A percentile compares a stretch with the other conserved stretches of the same genome.
Evolutionary conservation across 108 stramenopile species (phyloP).

Genomic region (Mediolabrus comicus): DNA sequence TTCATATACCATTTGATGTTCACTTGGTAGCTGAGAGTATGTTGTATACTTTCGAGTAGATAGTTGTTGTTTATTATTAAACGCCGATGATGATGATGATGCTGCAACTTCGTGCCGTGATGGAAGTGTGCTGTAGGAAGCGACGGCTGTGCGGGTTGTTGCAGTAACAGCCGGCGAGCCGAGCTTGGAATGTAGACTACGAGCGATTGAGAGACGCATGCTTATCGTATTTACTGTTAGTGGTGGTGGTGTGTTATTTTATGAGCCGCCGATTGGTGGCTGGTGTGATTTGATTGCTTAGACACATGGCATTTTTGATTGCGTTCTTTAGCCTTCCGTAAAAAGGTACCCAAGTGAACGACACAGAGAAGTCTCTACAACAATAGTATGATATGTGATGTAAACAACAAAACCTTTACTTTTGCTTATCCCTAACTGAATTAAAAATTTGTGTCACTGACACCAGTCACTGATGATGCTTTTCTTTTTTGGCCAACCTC

Average conservation of each 20-base stretch:
- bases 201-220: not conserved
- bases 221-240: not conserved
- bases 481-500: not conserved
- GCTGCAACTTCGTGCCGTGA: not conserved
- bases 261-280: too few species aligned
- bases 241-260: too few species aligned
- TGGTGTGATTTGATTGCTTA: too few species aligned
- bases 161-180: not conserved
- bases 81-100: not conserved
- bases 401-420: too few species aligned
- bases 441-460: too few species aligned
- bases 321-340: too few species aligned
- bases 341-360: too few species aligned
- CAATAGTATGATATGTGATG: too few species aligned
- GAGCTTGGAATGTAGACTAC: not conserved
- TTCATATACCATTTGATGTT: constrained; percentile 92
- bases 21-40: constrained; percentile 26
- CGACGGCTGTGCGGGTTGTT: not conserved
- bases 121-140: not conserved
- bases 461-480: too few species aligned
- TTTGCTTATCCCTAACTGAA: too few species aligned
- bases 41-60: not conserved
- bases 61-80: not conserved
- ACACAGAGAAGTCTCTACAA: too few species aligned
- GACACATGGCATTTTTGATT: too few species aligned